Evolutionary conservation across 2,329 filamentous ascomycete species (phyloP).

Genomic region (Xylariaceae sp.): DNA sequence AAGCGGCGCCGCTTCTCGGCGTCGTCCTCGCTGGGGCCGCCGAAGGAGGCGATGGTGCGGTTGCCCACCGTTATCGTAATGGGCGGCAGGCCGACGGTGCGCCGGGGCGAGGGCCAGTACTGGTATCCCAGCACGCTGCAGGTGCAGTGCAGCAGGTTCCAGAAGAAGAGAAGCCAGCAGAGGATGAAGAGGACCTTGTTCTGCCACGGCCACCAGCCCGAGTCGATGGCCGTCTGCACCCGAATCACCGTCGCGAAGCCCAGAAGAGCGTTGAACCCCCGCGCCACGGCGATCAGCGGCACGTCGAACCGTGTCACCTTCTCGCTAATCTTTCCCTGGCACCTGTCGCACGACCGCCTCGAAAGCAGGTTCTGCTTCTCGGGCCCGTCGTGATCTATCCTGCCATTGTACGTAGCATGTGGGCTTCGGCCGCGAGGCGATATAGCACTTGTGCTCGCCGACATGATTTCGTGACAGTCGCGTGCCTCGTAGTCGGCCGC

Average conservation of each 20-base stretch:
- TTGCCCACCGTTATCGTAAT: constrained; percentile 21
- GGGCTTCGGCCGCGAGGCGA: constrained; percentile 4
- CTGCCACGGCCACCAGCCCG: constrained; percentile 26
- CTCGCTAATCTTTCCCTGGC: constrained; percentile 1
- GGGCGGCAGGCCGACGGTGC: constrained; percentile 24
- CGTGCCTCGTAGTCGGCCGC: not conserved
- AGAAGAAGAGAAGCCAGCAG: constrained; percentile 23
- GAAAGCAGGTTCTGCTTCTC: constrained; percentile 1
- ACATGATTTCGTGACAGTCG: not conserved
- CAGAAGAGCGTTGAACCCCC: constrained; percentile 21
- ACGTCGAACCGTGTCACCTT: constrained; percentile 19
- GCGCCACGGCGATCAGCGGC: constrained; percentile 24
- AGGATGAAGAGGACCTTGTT: constrained; percentile 25
- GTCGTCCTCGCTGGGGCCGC: constrained; percentile 25
- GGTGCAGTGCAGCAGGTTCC: constrained; percentile 21
- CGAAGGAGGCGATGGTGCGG: constrained; percentile 21
- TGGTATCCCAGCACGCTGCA: constrained; percentile 23
- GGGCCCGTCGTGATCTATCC: not conserved
- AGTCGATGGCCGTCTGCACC: constrained; percentile 23
- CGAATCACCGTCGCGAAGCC: constrained; percentile 23
- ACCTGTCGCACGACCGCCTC: constrained; percentile 1
- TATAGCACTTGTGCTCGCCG: constrained; percentile 1
- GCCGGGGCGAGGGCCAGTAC: constrained; percentile 24
- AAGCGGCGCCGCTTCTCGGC: constrained; percentile 20
- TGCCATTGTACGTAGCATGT: not conserved